Evolutionary conservation across 129 eudicot genomes (phyloP), one percentile per base, ranked within the genome.

Genomic region (Flaveria brownii): DNA sequence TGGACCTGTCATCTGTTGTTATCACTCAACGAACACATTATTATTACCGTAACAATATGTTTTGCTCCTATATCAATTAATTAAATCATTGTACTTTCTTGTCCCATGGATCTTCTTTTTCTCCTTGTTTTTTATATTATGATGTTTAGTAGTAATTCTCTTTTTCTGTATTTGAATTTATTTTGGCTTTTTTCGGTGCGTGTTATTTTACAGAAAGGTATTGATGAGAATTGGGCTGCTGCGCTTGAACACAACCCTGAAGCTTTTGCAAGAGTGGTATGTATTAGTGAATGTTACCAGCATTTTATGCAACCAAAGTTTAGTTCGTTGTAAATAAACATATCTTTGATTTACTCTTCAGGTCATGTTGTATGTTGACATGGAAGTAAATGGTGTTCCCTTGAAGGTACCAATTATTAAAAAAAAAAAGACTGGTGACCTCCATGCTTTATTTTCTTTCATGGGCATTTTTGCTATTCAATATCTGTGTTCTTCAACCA

Each of bases 321-420:
- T 66, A 20, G 75, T 45, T 73, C 23, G 43, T 67, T 12, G 61
- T 59, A 64, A 70, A 47, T 61, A 6, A 20, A 41, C 49, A 8
- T 63, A 4, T 43, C 23, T 18, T 39, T 73, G 46, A 43, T 30
- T 33, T 74, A 78, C 64, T 56, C 76, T 79, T 87, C 91, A 91
- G 97, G 97, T 94, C 74, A 94, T 94, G 98, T 74, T 94, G 82
- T 94, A 91, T 78, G 97, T 94, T 54, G 98, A 94, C 76, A 94
- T 94, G 97, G 98, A 94, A 89, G 98, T 94, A 14, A 94, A 94
- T 80, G 97, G 98, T 50, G 90, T 88, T 76, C 98, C 98, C 57
- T 23, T 94, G 81, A 94, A 94, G 98, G 98, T 94, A 87, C 49
- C 17, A 18, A 42, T 22, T 15, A 13, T 52, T n/a, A n/a, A 49